Percentiles rank a stretch among this genome's conserved stretches.
phyloP scores from a whole-genome alignment of 2,329 filamentous ascomycete genomes.

The Penicillium paneum region DNA sequence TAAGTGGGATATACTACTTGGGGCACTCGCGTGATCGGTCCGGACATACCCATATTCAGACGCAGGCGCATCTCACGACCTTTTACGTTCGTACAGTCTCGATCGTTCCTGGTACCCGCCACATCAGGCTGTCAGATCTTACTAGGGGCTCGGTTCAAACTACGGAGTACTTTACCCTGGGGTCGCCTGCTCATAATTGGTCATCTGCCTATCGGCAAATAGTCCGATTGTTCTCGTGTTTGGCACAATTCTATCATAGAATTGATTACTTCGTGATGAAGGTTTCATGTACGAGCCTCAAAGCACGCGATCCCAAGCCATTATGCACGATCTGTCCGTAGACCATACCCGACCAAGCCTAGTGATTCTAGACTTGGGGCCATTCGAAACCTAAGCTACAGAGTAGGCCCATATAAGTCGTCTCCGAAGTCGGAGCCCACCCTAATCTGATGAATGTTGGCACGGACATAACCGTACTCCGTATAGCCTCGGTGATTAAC shows the following conservation, averaged over 20 bases:
- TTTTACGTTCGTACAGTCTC: background rate
- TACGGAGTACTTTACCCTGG: background rate
- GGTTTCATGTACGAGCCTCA: background rate
- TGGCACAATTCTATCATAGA: background rate
- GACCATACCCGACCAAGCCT: background rate
- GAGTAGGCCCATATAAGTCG: background rate
- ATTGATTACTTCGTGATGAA: background rate
- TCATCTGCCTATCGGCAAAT: conserved; percentile 10
- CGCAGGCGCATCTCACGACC: background rate
- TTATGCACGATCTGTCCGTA: background rate
- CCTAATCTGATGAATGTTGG: background rate
- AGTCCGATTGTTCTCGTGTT: background rate
- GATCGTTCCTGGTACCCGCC: conserved; percentile 17
- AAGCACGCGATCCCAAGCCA: background rate
- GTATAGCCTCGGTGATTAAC: background rate
- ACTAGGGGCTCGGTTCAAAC: conserved; percentile 1
- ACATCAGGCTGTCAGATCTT: conserved; percentile 9
- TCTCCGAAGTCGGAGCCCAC: conserved; percentile 8
- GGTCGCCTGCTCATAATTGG: conserved; percentile 4
- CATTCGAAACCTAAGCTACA: conserved; percentile 2
- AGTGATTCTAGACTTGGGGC: background rate
- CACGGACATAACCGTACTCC: background rate
- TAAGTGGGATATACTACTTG: conserved; percentile 1
- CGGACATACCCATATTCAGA: conserved; percentile 9
- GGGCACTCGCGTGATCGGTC: conserved; percentile 8